Evolutionary conservation across 2,329 filamentous ascomycete genomes (phyloP), one percentile per base, ranked within the genome.

Genomic region (Trichoderma endophyticum): DNA sequence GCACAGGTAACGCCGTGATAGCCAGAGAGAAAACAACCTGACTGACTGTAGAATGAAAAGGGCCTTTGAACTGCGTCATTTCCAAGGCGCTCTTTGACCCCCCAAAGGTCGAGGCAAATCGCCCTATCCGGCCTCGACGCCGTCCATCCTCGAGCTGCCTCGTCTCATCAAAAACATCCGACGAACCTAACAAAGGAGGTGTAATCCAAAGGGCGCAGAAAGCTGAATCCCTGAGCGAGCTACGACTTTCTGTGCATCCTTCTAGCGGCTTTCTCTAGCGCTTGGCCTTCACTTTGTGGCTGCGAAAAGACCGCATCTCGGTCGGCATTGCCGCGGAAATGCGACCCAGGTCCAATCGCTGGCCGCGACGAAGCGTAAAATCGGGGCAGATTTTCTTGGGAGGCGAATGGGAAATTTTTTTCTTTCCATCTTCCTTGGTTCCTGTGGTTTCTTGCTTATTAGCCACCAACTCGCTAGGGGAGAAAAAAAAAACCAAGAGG

Each of bases 251-350:
- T 63, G 32, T 64, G 60, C 68, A 51, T 63, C 60, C 60, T 71
- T 71, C 68, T 71, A 71, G 68, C 68, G 68, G 43, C 32, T 30
- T 71, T 71, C 68, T 63, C 48, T 71, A 64, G 43, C 60, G 68
- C 68, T 71, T 71, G 60, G 65, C 65, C 26, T 18, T 39, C 36
- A 11, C 51, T 26, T 70, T 54, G 68, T 64, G 60, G 68, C 59
- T 63, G 43, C 28, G n/a, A 57, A 56, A 71, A 64, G 60, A 39
- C 28, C 43, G 39, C 56, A 60, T 30, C 18, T 34, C 57, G 36
- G 32, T 71, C 68, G 68, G 68, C 68, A 64, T 57, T 64, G 59
- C 68, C 68, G 68, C 68, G 34, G 65, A 48, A 68, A 48, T 43
- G 67, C 36, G 36, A 51, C 26, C 59, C 34, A 61, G 11, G 57